Conservation (phyloP, 805 yeast species). For the Wickerhamiella hasegawae region DNA sequence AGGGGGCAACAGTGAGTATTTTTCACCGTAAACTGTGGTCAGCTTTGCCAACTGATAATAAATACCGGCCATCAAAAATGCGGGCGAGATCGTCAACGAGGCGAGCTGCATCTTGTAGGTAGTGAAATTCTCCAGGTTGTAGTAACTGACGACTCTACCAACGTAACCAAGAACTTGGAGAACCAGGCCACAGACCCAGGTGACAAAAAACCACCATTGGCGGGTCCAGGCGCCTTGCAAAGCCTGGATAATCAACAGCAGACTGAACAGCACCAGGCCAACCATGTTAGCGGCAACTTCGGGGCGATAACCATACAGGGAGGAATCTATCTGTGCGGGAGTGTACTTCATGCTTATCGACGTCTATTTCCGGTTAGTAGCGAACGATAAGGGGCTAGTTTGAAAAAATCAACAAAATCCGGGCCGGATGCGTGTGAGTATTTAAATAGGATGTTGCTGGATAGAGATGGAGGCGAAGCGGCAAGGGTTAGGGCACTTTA, state of each 20-base stretch:
- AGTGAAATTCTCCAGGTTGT: constrained; percentile 21
- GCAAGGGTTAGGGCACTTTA: too few species aligned
- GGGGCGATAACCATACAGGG: too few species aligned
- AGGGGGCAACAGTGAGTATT: constrained; percentile 37
- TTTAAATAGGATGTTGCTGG: too few species aligned
- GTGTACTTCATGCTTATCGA: too few species aligned
- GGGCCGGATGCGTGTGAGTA: too few species aligned
- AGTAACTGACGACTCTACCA: constrained; percentile 35
- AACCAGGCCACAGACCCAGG: constrained; percentile 38
- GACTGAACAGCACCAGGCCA: constrained; percentile 37
- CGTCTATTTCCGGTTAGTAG: too few species aligned
- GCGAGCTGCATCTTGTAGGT: constrained; percentile 49
- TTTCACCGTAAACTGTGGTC: constrained; percentile 42
- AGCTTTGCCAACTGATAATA: constrained; percentile 57
- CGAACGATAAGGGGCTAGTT: too few species aligned
- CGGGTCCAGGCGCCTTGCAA: constrained; percentile 28
- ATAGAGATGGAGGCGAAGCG: too few species aligned
- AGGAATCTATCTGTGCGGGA: too few species aligned
- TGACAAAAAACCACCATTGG: constrained; percentile 51
- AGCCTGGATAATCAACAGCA: constrained; percentile 30
- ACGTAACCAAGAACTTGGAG: constrained; percentile 56
- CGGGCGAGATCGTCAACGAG: constrained; percentile 63
- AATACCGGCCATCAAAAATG: constrained; percentile 70
- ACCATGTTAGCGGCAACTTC: too few species aligned
- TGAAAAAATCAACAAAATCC: too few species aligned